Evolutionary conservation across 2,329 filamentous ascomycete genomes (phyloP).

Genomic region (Trichoderma breve): DNA sequence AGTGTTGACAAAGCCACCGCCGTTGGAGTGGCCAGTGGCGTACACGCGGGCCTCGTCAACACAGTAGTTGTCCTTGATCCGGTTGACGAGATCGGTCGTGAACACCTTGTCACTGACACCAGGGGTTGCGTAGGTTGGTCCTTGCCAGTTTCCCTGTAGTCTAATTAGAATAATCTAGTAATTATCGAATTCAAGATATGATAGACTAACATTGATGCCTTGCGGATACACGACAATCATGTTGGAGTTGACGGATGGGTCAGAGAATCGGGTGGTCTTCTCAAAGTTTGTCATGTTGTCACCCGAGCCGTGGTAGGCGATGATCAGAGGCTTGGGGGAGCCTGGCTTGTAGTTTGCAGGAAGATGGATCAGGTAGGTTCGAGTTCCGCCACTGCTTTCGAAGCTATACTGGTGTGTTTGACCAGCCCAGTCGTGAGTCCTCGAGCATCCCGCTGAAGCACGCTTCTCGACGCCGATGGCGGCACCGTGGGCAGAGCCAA

Average conservation of each 20-base stretch:
- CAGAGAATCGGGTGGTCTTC: constrained; percentile 38
- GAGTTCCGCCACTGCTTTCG: constrained; percentile 24
- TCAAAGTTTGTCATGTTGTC: constrained; percentile 36
- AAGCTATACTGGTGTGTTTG: constrained; percentile 25
- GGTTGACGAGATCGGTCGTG: constrained; percentile 41
- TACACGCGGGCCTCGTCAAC: constrained; percentile 43
- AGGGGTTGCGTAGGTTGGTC: constrained; percentile 35
- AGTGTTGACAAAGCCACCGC: constrained; percentile 43
- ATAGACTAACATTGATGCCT: constrained; percentile 36
- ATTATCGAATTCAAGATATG: background rate
- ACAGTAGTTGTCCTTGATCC: constrained; percentile 38
- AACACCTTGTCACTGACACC: constrained; percentile 41
- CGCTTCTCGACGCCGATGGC: background rate
- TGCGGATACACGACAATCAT: constrained; percentile 46
- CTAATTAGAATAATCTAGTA: background rate
- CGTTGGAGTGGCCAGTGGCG: constrained; percentile 45
- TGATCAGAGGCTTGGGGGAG: constrained; percentile 39
- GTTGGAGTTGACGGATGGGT: constrained; percentile 36
- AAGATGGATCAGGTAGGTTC: constrained; percentile 26
- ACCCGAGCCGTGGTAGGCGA: constrained; percentile 47
- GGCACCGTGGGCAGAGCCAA: background rate
- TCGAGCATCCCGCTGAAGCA: constrained; percentile 23
- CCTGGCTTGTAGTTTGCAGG: constrained; percentile 33
- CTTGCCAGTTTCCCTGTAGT: constrained; percentile 41
- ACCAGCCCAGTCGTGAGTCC: constrained; percentile 25